Conservation (phyloP, 73 alveolate species). For the Paramecium primaurelia region DNA sequence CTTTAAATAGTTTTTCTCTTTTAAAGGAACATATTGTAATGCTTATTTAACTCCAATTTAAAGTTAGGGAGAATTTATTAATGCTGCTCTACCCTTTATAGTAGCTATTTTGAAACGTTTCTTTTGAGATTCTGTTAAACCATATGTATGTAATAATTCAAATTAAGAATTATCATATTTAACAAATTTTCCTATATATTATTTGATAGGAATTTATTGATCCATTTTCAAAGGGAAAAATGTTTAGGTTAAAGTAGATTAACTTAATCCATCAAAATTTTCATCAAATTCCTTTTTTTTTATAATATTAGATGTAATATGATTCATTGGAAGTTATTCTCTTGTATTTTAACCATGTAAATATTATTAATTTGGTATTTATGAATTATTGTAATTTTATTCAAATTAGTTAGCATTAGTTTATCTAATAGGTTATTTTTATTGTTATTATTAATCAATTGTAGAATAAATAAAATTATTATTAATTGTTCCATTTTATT, state of each 20-base stretch:
- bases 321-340: background rate
- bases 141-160: background rate
- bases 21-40: slow-evolving; percentile 22
- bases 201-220: background rate
- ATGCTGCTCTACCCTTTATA: background rate
- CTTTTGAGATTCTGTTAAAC: background rate
- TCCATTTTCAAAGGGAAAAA: background rate
- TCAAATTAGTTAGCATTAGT: background rate
- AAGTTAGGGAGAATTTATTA: background rate
- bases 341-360: background rate
- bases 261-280: slow-evolving; percentile 45
- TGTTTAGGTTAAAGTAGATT: background rate
- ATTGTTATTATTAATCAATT: background rate
- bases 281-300: background rate
- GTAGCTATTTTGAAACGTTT: slow-evolving; percentile 4
- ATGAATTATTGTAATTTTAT: background rate
- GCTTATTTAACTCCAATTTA: background rate
- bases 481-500: background rate
- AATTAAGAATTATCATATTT: background rate
- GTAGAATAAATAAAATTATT: background rate
- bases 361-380: background rate
- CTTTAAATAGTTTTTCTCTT: background rate
- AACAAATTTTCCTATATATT: background rate
- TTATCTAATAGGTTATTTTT: background rate
- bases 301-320: background rate